These are phyloP conservation scores for Cercospora sp. DNA, from an alignment of 2,329 filamentous ascomycete species.

Conservation along the genomic window DNA sequence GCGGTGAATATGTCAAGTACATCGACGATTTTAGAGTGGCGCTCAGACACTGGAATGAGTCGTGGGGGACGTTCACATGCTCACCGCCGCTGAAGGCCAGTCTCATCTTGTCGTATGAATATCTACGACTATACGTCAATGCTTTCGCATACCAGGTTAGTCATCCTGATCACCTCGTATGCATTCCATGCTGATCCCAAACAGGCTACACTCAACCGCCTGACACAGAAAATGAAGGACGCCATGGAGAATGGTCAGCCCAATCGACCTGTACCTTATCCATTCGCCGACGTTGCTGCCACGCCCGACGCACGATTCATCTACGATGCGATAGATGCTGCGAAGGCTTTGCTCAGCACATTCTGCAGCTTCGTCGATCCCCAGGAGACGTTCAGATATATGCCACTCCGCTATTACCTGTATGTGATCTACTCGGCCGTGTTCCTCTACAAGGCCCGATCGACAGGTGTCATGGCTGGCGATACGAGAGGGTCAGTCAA, in stretches of 20 bases:
- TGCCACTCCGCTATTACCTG: conserved; percentile 64
- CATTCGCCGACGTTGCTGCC: conserved; percentile 49
- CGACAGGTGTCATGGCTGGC: conserved; percentile 59
- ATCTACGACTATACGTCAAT: conserved; percentile 65
- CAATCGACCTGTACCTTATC: conserved; percentile 25
- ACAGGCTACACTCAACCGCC: conserved; percentile 36
- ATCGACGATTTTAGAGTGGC: conserved; percentile 39
- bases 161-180: too few species aligned
- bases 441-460: conserved; percentile 64
- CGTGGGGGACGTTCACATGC: conserved; percentile 36
- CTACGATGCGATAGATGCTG: conserved; percentile 65
- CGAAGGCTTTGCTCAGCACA: conserved; percentile 61
- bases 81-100: conserved; percentile 60
- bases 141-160: conserved; percentile 63
- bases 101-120: conserved; percentile 63
- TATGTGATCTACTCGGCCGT: conserved; percentile 65
- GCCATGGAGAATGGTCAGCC: conserved; percentile 31
- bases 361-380: conserved; percentile 62
- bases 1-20: conserved; percentile 40
- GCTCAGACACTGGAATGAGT: conserved; percentile 37
- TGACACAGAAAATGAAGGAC: conserved; percentile 31
- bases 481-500: conserved; percentile 58
- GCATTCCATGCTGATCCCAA: neutral
- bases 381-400: conserved; percentile 59
- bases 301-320: conserved; percentile 66